Evolutionary conservation across 179 eudicot genomes (phyloP), one percentile per base, ranked within the genome.

Genomic region (Heliamphora ciliata): DNA sequence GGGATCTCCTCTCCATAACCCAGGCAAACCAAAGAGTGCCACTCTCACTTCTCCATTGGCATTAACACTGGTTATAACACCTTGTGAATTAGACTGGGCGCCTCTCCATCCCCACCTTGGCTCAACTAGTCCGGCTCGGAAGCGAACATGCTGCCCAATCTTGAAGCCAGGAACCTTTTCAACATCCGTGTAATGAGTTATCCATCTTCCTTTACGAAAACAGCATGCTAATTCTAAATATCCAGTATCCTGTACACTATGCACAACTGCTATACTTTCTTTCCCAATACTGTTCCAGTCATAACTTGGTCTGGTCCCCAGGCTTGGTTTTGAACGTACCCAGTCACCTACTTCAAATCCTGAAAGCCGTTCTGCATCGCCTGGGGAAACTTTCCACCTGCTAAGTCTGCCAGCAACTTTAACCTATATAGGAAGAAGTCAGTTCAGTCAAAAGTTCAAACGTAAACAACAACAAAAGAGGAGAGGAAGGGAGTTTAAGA

Each of bases 61-160:
- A 86, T 93, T 94, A 31, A 94, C 92, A 85, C 90, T 83, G 11
- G 92, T 89, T 78, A 96, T 88, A 56, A 96, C 90, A 80, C 99
- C 99, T 76, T 87, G 93, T 2, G 97, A 96, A 79, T 86, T 84
- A 46, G 91, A 86, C 48, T 87, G 86, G 73, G 95, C 89, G 44
- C 93, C 97, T 88, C 97, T 90, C 99, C 99, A 96, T 18, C 98
- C 99, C 98, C 99, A 93, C 83, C 99, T 88, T 76, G 99, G 99
- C 89, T 94, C 99, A 56, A 75, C 74, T 58, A 93, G 85, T 68
- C 92, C 99, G 75, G 76, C 82, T 63, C 97, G 88, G 81, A 96
- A 94, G 77, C 89, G 87, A 31, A 96, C 93, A 78, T 93, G 90
- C 78, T 96, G 98, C 68, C 99, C 99, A 63, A 96, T 87, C 86